Evolutionary conservation across 441 rosid genomes (phyloP).

Genomic region (Jatropha podagrica): DNA sequence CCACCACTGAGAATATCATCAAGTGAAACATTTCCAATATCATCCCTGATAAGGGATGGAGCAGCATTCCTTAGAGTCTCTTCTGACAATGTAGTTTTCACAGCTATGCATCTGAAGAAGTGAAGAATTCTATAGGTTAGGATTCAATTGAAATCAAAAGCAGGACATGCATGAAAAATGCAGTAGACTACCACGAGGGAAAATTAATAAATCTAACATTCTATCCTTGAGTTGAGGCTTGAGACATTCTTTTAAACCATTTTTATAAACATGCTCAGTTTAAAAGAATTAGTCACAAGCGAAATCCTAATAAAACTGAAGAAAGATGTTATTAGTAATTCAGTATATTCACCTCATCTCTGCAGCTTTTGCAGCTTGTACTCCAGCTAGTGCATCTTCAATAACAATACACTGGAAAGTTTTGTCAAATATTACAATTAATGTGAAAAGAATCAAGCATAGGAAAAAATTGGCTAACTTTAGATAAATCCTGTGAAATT

Average conservation of each 20-base stretch:
- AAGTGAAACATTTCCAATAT: slow-evolving; percentile 74
- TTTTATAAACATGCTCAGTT: not conserved
- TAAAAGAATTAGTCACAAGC: slow-evolving; percentile 9
- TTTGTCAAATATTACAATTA: slow-evolving; percentile 4
- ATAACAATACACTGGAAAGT: slow-evolving; percentile 75
- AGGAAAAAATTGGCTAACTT: not conserved
- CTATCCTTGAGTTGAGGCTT: not conserved
- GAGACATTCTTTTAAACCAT: slow-evolving; percentile 11
- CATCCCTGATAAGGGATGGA: slow-evolving; percentile 73
- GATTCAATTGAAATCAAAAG: slow-evolving; percentile 10
- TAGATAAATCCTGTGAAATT: not conserved
- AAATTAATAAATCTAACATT: slow-evolving; percentile 5
- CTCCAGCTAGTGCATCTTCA: slow-evolving; percentile 98
- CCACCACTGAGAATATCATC: slow-evolving; percentile 90
- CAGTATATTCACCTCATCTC: slow-evolving; percentile 67
- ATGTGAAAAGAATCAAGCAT: not conserved
- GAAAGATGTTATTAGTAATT: slow-evolving; percentile 8
- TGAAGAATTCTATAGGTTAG: slow-evolving; percentile 20
- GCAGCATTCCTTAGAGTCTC: slow-evolving; percentile 61
- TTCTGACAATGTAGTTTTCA: slow-evolving; percentile 80
- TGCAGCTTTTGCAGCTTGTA: slow-evolving; percentile 97
- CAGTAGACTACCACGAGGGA: not conserved
- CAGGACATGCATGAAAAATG: not conserved
- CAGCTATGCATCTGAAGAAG: slow-evolving; percentile 82
- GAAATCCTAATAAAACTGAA: slow-evolving; percentile 11